Percentiles rank a stretch among this genome's conserved stretches.
phyloP scores from a whole-genome alignment of 2,329 filamentous ascomycete genomes.

The Myriosclerotinia scirpicola region DNA sequence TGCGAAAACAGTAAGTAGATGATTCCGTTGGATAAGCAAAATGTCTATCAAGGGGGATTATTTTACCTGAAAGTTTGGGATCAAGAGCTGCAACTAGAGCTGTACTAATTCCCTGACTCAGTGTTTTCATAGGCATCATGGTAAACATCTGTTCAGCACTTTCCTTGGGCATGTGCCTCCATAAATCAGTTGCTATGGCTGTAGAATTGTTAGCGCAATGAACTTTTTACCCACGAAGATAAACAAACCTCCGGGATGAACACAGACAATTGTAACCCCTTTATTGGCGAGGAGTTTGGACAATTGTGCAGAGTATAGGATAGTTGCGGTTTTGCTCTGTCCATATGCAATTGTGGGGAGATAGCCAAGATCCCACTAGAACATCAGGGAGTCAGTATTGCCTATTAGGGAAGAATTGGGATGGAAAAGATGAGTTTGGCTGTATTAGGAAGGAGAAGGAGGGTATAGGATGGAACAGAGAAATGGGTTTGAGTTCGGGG shows the following conservation, averaged over 20 bases:
- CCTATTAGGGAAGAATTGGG: no score
- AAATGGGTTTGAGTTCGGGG: no score
- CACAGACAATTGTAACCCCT: slow-evolving; percentile 35
- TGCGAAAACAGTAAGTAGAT: background rate
- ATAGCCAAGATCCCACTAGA: background rate
- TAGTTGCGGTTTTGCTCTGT: slow-evolving; percentile 40
- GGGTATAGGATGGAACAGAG: no score
- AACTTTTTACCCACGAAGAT: no score
- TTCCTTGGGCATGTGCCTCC: background rate
- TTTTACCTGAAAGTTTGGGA: background rate
- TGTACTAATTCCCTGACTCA: background rate
- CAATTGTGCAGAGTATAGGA: slow-evolving; percentile 40
- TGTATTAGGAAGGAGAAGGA: no score
- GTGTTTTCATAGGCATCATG: background rate
- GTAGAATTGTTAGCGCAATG: background rate
- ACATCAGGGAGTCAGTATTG: no score
- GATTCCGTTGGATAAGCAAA: no score
- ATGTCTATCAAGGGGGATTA: background rate
- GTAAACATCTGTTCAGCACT: background rate
- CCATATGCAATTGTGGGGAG: slow-evolving; percentile 29
- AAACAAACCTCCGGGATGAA: slow-evolving; percentile 36
- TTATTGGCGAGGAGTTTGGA: slow-evolving; percentile 34
- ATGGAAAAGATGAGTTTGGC: no score
- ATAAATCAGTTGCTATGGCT: background rate
- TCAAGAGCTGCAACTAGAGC: background rate